A percentile compares a stretch with the other conserved stretches of the same genome.
phyloP scores from a whole-genome alignment of 108 stramenopile species.

The Mediolabrus comicus region DNA sequence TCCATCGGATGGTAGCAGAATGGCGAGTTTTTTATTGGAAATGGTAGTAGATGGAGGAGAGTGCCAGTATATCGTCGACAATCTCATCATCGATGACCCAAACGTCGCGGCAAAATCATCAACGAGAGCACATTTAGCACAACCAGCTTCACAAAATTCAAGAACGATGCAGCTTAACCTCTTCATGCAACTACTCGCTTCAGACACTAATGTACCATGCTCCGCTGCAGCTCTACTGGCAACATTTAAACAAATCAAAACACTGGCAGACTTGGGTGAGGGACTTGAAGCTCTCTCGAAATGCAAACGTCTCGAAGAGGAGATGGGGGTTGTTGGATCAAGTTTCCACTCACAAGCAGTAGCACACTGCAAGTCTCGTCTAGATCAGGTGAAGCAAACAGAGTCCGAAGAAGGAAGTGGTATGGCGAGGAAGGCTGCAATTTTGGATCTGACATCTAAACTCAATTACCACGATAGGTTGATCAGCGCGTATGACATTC shows the following conservation, averaged over 20 bases:
- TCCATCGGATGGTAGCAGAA: slow-evolving; percentile 34
- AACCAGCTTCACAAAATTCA: slow-evolving; percentile 24
- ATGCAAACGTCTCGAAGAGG: slow-evolving; percentile 58
- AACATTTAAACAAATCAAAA: slow-evolving; percentile 63
- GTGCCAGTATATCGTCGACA: slow-evolving; percentile 27
- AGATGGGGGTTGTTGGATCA: slow-evolving; percentile 66
- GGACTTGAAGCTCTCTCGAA: slow-evolving; percentile 67
- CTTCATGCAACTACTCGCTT: slow-evolving; percentile 67
- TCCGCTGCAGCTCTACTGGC: slow-evolving; percentile 55
- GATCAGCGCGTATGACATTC: slow-evolving; percentile 56
- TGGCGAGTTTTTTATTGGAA: slow-evolving; percentile 30
- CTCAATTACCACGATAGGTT: slow-evolving; percentile 53
- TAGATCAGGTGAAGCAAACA: slow-evolving; percentile 49
- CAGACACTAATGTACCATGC: slow-evolving; percentile 61
- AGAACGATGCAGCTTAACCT: slow-evolving; percentile 63
- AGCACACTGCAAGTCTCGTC: slow-evolving; percentile 55
- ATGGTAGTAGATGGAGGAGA: not conserved
- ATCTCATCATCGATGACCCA: slow-evolving; percentile 30
- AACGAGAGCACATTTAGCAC: not conserved
- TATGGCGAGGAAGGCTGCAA: slow-evolving; percentile 19
- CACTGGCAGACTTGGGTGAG: slow-evolving; percentile 61
- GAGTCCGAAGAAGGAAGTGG: slow-evolving; percentile 40
- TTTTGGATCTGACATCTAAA: slow-evolving; percentile 52
- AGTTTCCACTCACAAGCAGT: slow-evolving; percentile 65
- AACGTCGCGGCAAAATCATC: not conserved